Evolutionary conservation across 1,284 basidiomycete species (phyloP), one percentile per base, ranked within the genome.

Genomic region (Trichosporon coremiiforme): DNA sequence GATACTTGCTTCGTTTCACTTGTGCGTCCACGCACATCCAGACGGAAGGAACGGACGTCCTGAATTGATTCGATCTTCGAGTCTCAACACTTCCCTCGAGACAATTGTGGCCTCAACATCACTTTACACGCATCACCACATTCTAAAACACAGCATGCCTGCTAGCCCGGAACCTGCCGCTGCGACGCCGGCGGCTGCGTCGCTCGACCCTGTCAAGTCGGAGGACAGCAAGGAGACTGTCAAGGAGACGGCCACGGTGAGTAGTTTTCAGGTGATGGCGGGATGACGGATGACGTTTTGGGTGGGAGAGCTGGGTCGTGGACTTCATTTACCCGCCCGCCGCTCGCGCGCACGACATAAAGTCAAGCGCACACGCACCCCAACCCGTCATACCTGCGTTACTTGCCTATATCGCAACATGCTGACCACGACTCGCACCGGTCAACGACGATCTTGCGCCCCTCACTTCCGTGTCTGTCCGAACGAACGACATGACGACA

Each of bases 151-250:
- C 57, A 60, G 17, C 25, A 60, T 60, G 57, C 29, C 57, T 33
- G 57, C 57, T n/a, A 60, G 31, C 31, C 57, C 57, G 57, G 57
- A 60, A 60, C 31, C 57, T n/a, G 57, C 31, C 15, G 57, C 13
- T 12, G 57, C 57, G 29, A 35, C 57, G 29, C 29, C 57, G 57
- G 57, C 31, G 5, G 2, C 57, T 60, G 57, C 57, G 57, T 31
- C 57, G 8, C 6, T 33, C 17, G 57, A 60, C 57, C 12, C 29
- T 9, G 57, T 33, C 57, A 60, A 33, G 31, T 17, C 31, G 57
- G 31, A 33, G 8, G 57, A 60, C 57, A 53, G 20, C 47, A 60
- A 60, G 57, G 57, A 60, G 15, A 33, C 57, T n/a, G 57, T n/a
- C 57, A 60, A 60, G 57, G 57, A 60, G 29, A 33, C 57, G 3